Evolutionary conservation across 2,329 filamentous ascomycete genomes (phyloP), one percentile per base, ranked within the genome.

Genomic region (Colletotrichum camelliae): DNA sequence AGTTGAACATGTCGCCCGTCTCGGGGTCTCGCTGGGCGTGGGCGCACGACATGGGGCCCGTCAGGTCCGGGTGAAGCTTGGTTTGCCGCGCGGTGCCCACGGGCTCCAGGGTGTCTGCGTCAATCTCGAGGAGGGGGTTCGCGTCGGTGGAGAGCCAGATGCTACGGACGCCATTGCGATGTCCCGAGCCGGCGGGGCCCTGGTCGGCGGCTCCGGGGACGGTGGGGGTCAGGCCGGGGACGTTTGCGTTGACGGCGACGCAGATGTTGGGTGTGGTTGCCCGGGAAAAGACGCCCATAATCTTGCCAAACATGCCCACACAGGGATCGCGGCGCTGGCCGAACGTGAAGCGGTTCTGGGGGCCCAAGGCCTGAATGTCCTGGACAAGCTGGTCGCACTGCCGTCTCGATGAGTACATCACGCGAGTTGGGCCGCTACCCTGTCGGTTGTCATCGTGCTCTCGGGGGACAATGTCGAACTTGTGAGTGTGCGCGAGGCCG

Each of bases 1-100:
- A 96, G 84, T 97, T 97, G 88, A 91, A 96, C 8, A 94, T 81
- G 77, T 97, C 94, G 8, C 95, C 95, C 0, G 93, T 96, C 0
- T 85, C 83, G 0, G 93, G 94, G 81, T 97, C 94, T 1, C 90
- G 89, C 70, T 93, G 92, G 0, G 93, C 91, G 81, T 97, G 95
- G 0, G 95, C 91, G 52, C 91, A 93, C 3, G 93, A 93, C 16
- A 94, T 81, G 1, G 89, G 90, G 0, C 95, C 95, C 15, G 87
- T 91, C 15, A 97, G 88, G 0, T 90, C 88, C 0, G 94, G 93
- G 81, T 97, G 93, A 16, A 97, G 87, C 3, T 80, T 81, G 1
- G 81, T 80, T 80, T 96, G 94, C 0, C 83, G 82, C 0, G 91
- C 89, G n/a, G 91, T 82, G 0, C 93, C 92, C 35, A 95, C 84